Conservation (phyloP, 1,284 basidiomycete species). For the Papiliotrema terrestris region DNA sequence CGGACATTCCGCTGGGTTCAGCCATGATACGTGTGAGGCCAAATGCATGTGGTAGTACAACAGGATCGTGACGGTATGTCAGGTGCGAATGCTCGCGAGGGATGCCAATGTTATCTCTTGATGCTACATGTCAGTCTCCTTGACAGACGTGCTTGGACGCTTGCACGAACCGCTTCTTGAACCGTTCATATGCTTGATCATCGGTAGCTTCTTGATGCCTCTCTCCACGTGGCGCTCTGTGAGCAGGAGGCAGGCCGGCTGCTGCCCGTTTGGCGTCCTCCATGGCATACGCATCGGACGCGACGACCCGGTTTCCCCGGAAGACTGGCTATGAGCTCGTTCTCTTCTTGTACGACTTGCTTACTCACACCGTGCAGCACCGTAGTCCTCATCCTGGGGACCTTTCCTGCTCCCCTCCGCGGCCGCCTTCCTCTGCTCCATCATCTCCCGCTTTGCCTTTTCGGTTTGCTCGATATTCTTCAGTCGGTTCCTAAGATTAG, state of each 20-base stretch:
- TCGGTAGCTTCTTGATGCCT: conserved; percentile 76
- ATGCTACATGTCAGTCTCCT: too few relatives aligned
- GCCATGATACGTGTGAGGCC: too few relatives aligned
- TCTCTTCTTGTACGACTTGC: neutral
- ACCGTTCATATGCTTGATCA: conserved; percentile 65
- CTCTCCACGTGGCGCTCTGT: conserved; percentile 19
- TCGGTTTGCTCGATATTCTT: conserved; percentile 97
- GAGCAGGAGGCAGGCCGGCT: conserved; percentile 62
- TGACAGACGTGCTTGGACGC: too few relatives aligned
- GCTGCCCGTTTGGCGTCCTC: conserved; percentile 79
- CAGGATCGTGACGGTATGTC: too few relatives aligned
- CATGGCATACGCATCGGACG: conserved; percentile 79
- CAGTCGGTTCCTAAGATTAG: conserved; percentile 63
- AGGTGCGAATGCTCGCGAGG: too few relatives aligned
- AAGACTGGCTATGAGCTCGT: conserved; percentile 61
- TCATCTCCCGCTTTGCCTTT: conserved; percentile 80
- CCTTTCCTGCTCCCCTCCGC: conserved; percentile 42
- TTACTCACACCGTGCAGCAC: conserved; percentile 73
- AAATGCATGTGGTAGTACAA: too few relatives aligned
- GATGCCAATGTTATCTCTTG: too few relatives aligned
- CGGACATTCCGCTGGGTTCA: too few relatives aligned
- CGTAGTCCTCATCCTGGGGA: conserved; percentile 62
- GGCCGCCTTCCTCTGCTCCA: conserved; percentile 62
- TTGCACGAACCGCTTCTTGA: conserved; percentile 50
- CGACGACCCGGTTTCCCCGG: conserved; percentile 65